Evolutionary conservation across 192 early-diverging fungal species (phyloP).

Genomic region (Physocladia obscura): DNA sequence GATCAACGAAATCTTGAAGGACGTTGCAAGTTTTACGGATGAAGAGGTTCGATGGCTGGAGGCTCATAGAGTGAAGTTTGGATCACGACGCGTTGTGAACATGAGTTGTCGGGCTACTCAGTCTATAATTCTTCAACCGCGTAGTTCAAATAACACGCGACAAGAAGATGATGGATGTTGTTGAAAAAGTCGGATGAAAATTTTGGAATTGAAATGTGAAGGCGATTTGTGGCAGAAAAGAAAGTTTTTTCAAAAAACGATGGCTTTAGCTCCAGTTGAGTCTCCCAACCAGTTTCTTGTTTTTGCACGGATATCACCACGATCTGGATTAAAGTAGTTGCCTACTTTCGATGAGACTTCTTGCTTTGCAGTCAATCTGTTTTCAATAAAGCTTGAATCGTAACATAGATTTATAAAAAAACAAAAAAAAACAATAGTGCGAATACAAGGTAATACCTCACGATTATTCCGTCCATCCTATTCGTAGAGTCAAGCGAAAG

Average conservation of each 20-base stretch:
- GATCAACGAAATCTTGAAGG: slow-evolving; percentile 12
- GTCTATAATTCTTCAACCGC: too few relatives aligned
- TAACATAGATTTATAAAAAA: background rate
- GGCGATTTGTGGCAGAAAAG: too few relatives aligned
- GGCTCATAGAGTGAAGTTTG: slow-evolving; percentile 33
- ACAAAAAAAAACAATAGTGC: slow-evolving; percentile 3
- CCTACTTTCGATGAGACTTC: background rate
- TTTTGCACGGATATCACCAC: background rate
- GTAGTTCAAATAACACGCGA: too few relatives aligned
- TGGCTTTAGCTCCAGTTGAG: background rate
- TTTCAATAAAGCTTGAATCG: background rate
- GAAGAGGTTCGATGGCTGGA: slow-evolving; percentile 27
- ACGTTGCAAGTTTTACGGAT: slow-evolving; percentile 22
- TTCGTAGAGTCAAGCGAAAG: too few relatives aligned
- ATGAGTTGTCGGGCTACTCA: too few relatives aligned
- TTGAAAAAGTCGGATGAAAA: too few relatives aligned
- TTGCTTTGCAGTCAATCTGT: background rate
- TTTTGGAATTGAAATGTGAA: too few relatives aligned
- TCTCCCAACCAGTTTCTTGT: background rate
- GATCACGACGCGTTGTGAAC: slow-evolving; percentile 17
- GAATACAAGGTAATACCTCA: slow-evolving; percentile 22
- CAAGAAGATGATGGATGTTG: too few relatives aligned
- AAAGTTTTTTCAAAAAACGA: background rate
- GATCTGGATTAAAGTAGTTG: too few relatives aligned
- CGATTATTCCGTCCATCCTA: background rate